These are phyloP conservation scores for Nyctanthes arbortristis DNA, from an alignment of 257 asterid species.

Conservation along the genomic window DNA sequence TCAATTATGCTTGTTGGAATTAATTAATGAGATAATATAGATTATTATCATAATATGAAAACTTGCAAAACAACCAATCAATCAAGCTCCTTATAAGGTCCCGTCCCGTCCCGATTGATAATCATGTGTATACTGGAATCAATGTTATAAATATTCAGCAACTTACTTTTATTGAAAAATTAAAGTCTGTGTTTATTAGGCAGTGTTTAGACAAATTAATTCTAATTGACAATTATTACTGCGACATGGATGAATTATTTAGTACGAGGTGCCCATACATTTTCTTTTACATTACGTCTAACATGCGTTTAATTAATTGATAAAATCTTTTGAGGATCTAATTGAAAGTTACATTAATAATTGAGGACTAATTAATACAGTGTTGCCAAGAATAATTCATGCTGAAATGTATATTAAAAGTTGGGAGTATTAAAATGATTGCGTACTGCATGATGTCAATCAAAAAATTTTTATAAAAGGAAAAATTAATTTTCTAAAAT, in stretches of 20 bases:
- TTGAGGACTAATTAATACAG: background rate
- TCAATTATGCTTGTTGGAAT: background rate
- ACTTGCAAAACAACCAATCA: background rate
- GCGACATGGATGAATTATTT: background rate
- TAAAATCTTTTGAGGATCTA: conserved; percentile 25
- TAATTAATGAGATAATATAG: background rate
- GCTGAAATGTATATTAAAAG: too few relatives aligned
- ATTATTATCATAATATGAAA: background rate
- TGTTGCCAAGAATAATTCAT: too few relatives aligned
- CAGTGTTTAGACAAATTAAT: too few relatives aligned
- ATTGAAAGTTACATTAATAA: conserved; percentile 21
- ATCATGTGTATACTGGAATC: too few relatives aligned
- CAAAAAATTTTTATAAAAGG: too few relatives aligned
- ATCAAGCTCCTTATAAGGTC: too few relatives aligned
- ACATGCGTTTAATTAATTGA: conserved; percentile 16
- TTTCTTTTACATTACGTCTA: conserved; percentile 29
- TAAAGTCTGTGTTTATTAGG: too few relatives aligned
- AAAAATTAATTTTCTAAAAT: too few relatives aligned
- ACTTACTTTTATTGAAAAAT: too few relatives aligned
- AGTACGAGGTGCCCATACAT: background rate
- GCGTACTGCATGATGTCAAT: background rate
- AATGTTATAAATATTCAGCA: too few relatives aligned
- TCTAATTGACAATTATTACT: background rate
- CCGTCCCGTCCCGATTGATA: too few relatives aligned
- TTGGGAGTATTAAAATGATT: too few relatives aligned